Percentiles rank a stretch among this genome's conserved stretches.
phyloP scores from a whole-genome alignment of 2,329 filamentous ascomycete genomes.

The Botryotinia convoluta region DNA sequence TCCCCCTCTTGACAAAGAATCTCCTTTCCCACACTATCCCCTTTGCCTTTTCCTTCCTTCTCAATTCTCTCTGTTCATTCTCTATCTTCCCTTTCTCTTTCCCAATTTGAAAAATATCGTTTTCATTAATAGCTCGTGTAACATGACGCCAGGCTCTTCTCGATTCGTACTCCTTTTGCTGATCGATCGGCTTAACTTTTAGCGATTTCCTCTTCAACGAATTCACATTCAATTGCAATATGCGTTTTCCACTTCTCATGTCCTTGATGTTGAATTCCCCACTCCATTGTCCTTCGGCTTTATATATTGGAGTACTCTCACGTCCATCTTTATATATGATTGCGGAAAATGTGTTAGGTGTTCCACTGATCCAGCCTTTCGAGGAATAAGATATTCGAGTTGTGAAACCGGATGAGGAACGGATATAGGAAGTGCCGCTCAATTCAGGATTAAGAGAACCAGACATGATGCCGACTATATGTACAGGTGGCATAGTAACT shows the following conservation, averaged over 20 bases:
- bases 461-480: conserved; percentile 88
- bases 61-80: conserved; percentile 75
- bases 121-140: conserved; percentile 71
- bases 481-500: conserved; percentile 84
- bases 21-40: conserved; percentile 73
- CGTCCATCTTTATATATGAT: conserved; percentile 65
- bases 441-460: conserved; percentile 86
- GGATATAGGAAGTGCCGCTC: conserved; percentile 78
- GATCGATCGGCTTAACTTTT: conserved; percentile 65
- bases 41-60: conserved; percentile 70
- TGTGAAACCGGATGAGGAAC: conserved; percentile 80
- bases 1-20: conserved; percentile 66
- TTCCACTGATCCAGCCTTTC: conserved; percentile 90
- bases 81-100: conserved; percentile 85
- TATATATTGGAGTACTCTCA: conserved; percentile 71
- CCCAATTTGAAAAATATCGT: conserved; percentile 78
- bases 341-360: conserved; percentile 86
- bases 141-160: conserved; percentile 86
- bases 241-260: conserved; percentile 49
- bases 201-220: conserved; percentile 61
- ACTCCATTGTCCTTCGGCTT: conserved; percentile 86
- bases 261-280: conserved; percentile 76
- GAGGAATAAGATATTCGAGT: conserved; percentile 88
- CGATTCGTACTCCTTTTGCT: conserved; percentile 84
- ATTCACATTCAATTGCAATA: conserved; percentile 60